These are phyloP conservation scores for Venturia aucupariae DNA, from an alignment of 2,329 filamentous ascomycete species.

Conservation along the genomic window DNA sequence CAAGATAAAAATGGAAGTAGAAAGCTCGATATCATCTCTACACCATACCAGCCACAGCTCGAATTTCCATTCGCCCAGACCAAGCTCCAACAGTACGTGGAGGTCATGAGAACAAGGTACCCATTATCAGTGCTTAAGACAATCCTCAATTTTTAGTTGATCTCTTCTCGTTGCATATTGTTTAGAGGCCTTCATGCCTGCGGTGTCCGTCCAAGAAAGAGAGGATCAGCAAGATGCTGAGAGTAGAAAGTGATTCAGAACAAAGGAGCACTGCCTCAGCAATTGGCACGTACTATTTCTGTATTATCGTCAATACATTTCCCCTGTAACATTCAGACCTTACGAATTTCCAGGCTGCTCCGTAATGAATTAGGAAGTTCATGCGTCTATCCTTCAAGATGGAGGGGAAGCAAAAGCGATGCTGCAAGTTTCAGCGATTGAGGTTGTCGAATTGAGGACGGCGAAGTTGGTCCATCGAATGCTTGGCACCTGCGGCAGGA, in stretches of 20 bases:
- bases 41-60: background rate
- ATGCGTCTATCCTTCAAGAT: too few species aligned
- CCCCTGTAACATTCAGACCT: too few species aligned
- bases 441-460: background rate
- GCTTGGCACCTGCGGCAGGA: background rate
- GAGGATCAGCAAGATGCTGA: background rate
- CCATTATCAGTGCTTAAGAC: background rate
- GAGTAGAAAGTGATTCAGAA: background rate
- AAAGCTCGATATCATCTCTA: background rate
- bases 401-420: too few species aligned
- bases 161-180: too few species aligned
- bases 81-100: background rate
- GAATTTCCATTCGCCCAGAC: background rate
- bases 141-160: too few species aligned
- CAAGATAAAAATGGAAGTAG: too few species aligned
- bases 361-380: too few species aligned
- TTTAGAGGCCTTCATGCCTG: background rate
- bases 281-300: too few species aligned
- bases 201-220: background rate
- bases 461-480: background rate
- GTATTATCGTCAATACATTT: too few species aligned
- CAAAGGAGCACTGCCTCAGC: too few species aligned
- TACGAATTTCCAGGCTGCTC: too few species aligned
- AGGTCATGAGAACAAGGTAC: background rate
- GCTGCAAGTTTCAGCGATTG: background rate